Base-by-base conservation (phyloP, 192 early-diverging fungal species). In the Linnemannia schmuckeri region DNA sequence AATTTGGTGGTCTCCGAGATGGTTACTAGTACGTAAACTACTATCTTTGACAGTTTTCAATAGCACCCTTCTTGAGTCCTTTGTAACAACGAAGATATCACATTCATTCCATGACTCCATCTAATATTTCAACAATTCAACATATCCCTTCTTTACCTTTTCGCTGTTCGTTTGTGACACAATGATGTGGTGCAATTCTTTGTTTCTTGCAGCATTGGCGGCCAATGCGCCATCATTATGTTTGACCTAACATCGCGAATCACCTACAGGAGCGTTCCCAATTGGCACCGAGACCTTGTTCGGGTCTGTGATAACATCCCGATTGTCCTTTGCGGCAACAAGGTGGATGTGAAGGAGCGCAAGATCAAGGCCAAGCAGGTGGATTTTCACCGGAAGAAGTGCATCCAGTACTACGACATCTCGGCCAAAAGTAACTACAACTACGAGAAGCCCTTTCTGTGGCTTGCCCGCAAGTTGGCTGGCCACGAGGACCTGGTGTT, bases 401-500 rank as follows among this genome's bases (percentile, higher is more conserved):
- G 97, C 92, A 93, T 99, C 42, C 99, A 99, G 93, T 99, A 99
- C 95, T 99, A 99, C 90, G 99, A 99, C 89, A 99, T 99, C 90
- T 96, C 95, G 74, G 99, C 99, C 88, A 99, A 99, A 94, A 94
- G 92, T 89, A 99, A 99, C 95, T 99, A 99, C 94, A 99, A 99
- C 94, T 99, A 98, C 88, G 99, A 99, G 93, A 99, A 99, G 95
- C 98, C 99, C 71, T 99, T 99, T 95, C 92, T 99, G 81, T 99
- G 98, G 98, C 95, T 99, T 76, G 98, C 98, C 37, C 94, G 98
- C 82, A 99, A 99, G 94, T 93, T 99, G 82, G 92, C 95, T 71
- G 98, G 98, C 42, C 96, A 98, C 91, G 89, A 95, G 75, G 94
- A 96, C 90, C 92, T 99, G 63, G 97, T 98, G 74, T 99, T 99